Evolutionary conservation across 345 rosid species (phyloP).

Genomic region (Gossypium thurberi): DNA sequence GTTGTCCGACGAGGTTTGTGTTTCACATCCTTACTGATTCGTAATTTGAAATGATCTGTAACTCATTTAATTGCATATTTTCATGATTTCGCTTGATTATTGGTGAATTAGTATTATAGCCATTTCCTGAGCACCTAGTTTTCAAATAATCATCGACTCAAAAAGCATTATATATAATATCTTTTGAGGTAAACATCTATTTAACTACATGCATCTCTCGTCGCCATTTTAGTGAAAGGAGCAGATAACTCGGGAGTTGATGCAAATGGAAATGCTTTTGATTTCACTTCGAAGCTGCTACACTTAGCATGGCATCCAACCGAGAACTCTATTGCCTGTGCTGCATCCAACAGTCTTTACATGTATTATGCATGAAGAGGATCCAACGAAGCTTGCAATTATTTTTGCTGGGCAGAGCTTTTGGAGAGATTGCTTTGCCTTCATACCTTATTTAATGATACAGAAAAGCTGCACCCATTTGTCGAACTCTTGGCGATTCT

Average conservation of each 20-base stretch:
- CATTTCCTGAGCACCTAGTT: not conserved
- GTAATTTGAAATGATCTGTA: no score
- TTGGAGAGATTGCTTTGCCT: conserved; percentile 15
- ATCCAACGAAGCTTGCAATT: conserved; percentile 21
- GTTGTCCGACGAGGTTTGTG: conserved; percentile 77
- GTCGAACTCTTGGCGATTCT: conserved; percentile 5
- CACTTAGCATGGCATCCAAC: conserved; percentile 98
- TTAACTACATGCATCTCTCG: not conserved
- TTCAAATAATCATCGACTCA: not conserved
- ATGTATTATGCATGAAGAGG: conserved; percentile 82
- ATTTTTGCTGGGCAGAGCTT: conserved; percentile 25
- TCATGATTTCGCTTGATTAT: not conserved
- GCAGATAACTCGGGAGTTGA: conserved; percentile 53
- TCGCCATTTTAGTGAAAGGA: conserved; percentile 12
- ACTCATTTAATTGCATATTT: no score
- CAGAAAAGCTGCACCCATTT: not conserved
- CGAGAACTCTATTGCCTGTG: conserved; percentile 95
- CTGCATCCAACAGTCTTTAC: conserved; percentile 98
- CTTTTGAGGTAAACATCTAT: not conserved
- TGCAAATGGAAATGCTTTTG: conserved; percentile 72
- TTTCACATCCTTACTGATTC: not conserved
- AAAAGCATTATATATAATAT: no score
- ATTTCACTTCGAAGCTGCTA: conserved; percentile 77
- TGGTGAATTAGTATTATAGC: not conserved
- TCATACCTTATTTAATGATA: conserved; percentile 9